Base-by-base conservation (phyloP, 2,329 filamentous ascomycete genomes). In the Nemania diffusa region DNA sequence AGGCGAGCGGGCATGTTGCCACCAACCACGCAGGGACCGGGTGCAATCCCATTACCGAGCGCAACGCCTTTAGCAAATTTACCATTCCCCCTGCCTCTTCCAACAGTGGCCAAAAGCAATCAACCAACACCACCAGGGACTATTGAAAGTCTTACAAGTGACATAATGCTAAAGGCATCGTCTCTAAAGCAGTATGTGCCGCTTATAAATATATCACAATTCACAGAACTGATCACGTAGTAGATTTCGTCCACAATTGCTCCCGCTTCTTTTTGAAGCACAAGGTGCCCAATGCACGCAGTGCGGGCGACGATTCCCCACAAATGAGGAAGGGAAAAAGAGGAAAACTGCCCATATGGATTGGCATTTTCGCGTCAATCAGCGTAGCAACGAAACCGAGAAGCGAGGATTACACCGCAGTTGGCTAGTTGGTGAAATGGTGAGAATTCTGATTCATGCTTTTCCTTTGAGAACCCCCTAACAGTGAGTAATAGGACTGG, bases 321-420 rank as follows among this genome's bases (percentile, higher is more conserved):
- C 88, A 4, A 92, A 92, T 56, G 88, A 90, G 13, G 89, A 92
- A 71, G 95, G 95, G 13, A 92, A 89, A 74, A 90, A 91, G 77
- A 92, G 92, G 83, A 98, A 98, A 82, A 92, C 91, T 26, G 89
- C 91, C 2, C 96, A 99, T 78, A 90, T 99, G 84, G 96, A 99
- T 80, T 99, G 96, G 96, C 96, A 99, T 80, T 99, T 99, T 82
- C 90, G 91, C 64, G 94, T 95, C 26, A 95, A 97, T 76, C 92
- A 94, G 75, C 91, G 94, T 52, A 93, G 97, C 80, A 90, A 90
- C 2, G 95, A 98, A 73, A 91, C 92, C 15, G 90, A 93, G 75
- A 95, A 93, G 78, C 88, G 93, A 68, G 94, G 92, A 34, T 92
- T 97, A 73, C 94, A 97, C 76, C 90, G 96, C 37, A 97, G 93